Percentiles rank a stretch among this genome's conserved stretches.
These are phyloP conservation scores for Aulographum hederae DNA, from an alignment of 2,329 filamentous ascomycete species.

Conservation along the genomic window DNA sequence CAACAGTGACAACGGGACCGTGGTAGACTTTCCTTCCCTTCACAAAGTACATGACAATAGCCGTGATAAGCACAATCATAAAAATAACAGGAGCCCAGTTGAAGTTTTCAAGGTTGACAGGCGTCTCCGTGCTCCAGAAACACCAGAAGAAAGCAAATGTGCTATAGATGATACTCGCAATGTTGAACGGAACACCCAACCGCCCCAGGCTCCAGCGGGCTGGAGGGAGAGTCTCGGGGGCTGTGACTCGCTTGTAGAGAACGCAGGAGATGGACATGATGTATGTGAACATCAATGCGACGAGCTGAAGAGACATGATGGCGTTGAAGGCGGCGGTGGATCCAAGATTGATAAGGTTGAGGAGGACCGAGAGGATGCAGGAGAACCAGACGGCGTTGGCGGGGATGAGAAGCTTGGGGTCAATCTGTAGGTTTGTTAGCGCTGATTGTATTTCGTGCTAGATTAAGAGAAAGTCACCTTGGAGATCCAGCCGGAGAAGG, in stretches of 20 bases:
- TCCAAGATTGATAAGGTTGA: slow-evolving; percentile 33
- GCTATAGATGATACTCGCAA: slow-evolving; percentile 20
- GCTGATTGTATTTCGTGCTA: background rate
- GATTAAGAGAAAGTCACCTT: background rate
- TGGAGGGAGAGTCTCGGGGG: slow-evolving; percentile 10
- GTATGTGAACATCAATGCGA: slow-evolving; percentile 23
- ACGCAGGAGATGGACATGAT: slow-evolving; percentile 29
- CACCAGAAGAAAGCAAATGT: slow-evolving; percentile 28
- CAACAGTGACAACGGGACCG: slow-evolving; percentile 12
- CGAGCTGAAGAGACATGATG: slow-evolving; percentile 23
- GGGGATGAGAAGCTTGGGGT: slow-evolving; percentile 15
- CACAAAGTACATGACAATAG: slow-evolving; percentile 23
- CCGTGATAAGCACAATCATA: slow-evolving; percentile 23
- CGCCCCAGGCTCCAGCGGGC: slow-evolving; percentile 25
- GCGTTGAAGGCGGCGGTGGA: slow-evolving; percentile 25
- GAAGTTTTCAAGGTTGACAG: slow-evolving; percentile 20
- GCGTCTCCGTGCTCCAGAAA: no score
- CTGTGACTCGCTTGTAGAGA: slow-evolving; percentile 22
- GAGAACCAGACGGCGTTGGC: slow-evolving; percentile 29
- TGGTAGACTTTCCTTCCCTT: slow-evolving; percentile 22
- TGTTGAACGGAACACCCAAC: slow-evolving; percentile 25
- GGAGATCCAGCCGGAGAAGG: slow-evolving; percentile 6
- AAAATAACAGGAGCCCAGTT: slow-evolving; percentile 31
- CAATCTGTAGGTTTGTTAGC: background rate
- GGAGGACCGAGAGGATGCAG: slow-evolving; percentile 22